A percentile compares a stretch with the other conserved stretches of the same genome.
Evolutionary conservation across 305 asterid species (phyloP).

Genomic region (Lippia alba): DNA sequence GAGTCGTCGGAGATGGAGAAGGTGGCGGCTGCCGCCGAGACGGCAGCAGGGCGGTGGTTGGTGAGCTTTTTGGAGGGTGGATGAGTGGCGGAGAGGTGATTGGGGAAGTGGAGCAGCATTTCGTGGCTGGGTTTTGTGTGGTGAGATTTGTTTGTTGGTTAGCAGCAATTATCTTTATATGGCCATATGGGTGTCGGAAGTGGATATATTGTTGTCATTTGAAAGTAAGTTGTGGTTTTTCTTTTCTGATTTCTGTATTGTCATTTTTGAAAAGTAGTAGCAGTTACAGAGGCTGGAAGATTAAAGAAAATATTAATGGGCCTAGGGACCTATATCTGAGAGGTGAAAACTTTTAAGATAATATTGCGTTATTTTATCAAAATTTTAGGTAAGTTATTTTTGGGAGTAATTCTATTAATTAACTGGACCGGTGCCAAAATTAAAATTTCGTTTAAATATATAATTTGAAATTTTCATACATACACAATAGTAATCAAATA

Average conservation of each 20-base stretch:
- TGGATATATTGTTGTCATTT: slow-evolving; percentile 26
- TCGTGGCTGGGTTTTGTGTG: neutral
- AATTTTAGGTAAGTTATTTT: no score
- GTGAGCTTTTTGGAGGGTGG: slow-evolving; percentile 35
- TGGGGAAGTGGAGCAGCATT: slow-evolving; percentile 57
- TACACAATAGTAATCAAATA: no score
- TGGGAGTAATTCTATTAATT: no score
- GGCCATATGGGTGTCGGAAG: neutral
- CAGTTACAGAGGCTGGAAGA: no score
- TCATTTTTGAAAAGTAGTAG: no score
- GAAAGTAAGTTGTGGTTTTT: slow-evolving; percentile 35
- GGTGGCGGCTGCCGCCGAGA: slow-evolving; percentile 34
- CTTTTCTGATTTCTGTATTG: slow-evolving; percentile 1
- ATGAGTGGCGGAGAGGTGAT: slow-evolving; percentile 46
- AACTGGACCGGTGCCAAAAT: no score
- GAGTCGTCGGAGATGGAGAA: slow-evolving; percentile 67
- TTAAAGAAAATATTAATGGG: no score
- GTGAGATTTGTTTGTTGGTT: neutral
- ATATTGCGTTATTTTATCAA: no score
- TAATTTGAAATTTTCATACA: no score
- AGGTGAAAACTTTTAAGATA: no score
- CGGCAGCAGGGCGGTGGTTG: slow-evolving; percentile 37
- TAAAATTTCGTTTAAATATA: no score
- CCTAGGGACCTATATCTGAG: no score
- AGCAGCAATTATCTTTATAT: neutral